Conservation (phyloP, 1,284 basidiomycete genomes). For the Hypsizygus ulmarius region DNA sequence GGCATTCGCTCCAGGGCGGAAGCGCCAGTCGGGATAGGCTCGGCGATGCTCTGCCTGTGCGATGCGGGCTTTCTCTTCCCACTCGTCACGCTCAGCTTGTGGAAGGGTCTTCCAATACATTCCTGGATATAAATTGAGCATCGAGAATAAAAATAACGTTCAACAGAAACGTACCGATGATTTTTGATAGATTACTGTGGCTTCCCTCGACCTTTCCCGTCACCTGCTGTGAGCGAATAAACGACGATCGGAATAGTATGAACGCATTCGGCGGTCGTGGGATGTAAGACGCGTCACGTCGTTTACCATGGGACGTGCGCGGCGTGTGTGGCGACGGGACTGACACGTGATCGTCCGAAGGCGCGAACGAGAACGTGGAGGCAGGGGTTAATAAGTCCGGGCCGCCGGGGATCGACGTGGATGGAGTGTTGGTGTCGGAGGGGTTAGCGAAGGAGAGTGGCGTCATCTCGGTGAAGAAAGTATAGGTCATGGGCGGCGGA, state of each 20-base stretch:
- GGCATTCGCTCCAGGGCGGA: constrained; percentile 59
- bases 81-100: constrained; percentile 60
- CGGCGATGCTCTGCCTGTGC: constrained; percentile 77
- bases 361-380: constrained; percentile 2
- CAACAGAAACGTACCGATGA: constrained; percentile 43
- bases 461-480: constrained; percentile 35
- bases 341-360: background rate
- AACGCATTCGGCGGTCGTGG: constrained; percentile 93
- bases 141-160: background rate
- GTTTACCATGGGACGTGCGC: constrained; percentile 33
- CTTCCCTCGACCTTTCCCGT: constrained; percentile 70
- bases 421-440: constrained; percentile 1
- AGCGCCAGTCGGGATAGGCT: constrained; percentile 76
- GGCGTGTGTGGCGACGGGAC: constrained; percentile 6
- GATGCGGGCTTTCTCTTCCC: constrained; percentile 72
- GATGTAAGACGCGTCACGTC: constrained; percentile 56
- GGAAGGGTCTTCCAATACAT: constrained; percentile 62
- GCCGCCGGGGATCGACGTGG: constrained; percentile 1
- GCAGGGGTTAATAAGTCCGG: background rate
- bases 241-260: constrained; percentile 90
- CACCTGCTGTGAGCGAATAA: constrained; percentile 73
- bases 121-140: constrained; percentile 30
- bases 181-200: constrained; percentile 68
- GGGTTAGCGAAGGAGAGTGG: constrained; percentile 27
- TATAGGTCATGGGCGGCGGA: constrained; percentile 29